Evolutionary conservation across 2,329 filamentous ascomycete genomes (phyloP).

Genomic region (Microsporum canis): DNA sequence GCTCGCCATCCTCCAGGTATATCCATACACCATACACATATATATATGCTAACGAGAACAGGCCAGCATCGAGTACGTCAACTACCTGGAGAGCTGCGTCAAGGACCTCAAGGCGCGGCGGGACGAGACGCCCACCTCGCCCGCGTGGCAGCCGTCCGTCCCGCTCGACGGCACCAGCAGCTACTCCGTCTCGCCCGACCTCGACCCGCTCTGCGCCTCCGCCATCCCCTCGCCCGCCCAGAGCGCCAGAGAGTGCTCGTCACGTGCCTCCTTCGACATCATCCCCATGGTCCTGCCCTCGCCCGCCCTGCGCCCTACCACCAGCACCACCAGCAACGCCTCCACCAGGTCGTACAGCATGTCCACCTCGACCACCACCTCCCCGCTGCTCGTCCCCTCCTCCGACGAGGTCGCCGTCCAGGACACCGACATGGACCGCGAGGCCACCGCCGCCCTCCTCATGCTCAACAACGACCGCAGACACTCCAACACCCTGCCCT

Average conservation of each 20-base stretch:
- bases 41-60: conserved; percentile 26
- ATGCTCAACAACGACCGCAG: conserved; percentile 78
- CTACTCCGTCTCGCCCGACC: conserved; percentile 25
- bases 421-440: conserved; percentile 53
- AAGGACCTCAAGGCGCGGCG: conserved; percentile 55
- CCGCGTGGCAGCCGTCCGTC: conserved; percentile 14
- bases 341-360: conserved; percentile 13
- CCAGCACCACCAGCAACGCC: conserved; percentile 2
- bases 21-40: background rate
- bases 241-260: conserved; percentile 12
- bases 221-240: conserved; percentile 6
- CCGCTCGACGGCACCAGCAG: conserved; percentile 5
- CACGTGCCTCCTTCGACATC: conserved; percentile 18
- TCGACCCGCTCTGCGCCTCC: conserved; percentile 17
- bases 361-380: conserved; percentile 8
- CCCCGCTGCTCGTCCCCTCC: conserved; percentile 5
- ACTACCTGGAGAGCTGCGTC: conserved; percentile 85
- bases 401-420: conserved; percentile 16
- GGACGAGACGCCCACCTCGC: conserved; percentile 19
- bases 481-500: conserved; percentile 16
- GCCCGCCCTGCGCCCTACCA: conserved; percentile 18
- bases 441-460: conserved; percentile 72
- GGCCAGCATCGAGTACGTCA: conserved; percentile 93
- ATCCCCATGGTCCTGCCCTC: conserved; percentile 27
- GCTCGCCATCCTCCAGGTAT: conserved; percentile 80